Conservation (phyloP, 495 filamentous ascomycete species). For the Penicillium cinerascens region DNA sequence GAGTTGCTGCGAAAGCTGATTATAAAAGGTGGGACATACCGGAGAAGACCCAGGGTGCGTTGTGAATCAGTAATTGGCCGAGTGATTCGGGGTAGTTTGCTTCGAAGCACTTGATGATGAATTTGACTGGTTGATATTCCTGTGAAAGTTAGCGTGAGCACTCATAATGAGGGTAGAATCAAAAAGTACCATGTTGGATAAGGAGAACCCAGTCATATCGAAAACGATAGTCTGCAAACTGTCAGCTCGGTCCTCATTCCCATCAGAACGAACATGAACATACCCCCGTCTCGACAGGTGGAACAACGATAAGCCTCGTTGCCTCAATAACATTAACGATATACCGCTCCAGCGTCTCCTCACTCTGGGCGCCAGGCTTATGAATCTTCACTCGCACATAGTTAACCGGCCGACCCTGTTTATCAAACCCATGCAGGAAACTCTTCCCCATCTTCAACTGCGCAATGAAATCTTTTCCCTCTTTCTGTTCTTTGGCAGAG, state of each 20-base stretch:
- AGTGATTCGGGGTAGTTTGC: slow-evolving; percentile 93
- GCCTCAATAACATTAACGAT: slow-evolving; percentile 88
- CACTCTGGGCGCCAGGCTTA: slow-evolving; percentile 72
- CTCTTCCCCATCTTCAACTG: slow-evolving; percentile 84
- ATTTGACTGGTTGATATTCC: slow-evolving; percentile 94
- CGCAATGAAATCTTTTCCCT: slow-evolving; percentile 69
- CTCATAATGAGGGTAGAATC: background rate
- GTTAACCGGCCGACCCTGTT: slow-evolving; percentile 73
- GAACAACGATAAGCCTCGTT: slow-evolving; percentile 64
- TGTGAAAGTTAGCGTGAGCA: slow-evolving; percentile 19
- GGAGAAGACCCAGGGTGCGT: slow-evolving; percentile 93
- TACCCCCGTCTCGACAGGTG: slow-evolving; percentile 79
- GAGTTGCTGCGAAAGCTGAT: background rate
- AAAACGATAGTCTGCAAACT: slow-evolving; percentile 65
- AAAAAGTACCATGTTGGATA: slow-evolving; percentile 72
- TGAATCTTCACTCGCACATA: slow-evolving; percentile 76
- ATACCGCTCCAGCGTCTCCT: slow-evolving; percentile 71
- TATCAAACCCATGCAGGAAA: slow-evolving; percentile 79
- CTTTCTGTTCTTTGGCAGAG: slow-evolving; percentile 51
- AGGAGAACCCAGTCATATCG: slow-evolving; percentile 76
- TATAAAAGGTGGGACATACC: slow-evolving; percentile 42
- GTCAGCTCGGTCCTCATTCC: slow-evolving; percentile 2
- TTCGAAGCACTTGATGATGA: slow-evolving; percentile 97
- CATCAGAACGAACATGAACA: slow-evolving; percentile 28
- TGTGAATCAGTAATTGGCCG: slow-evolving; percentile 83